Conservation (phyloP, 345 rosid genomes). For the Aegle marmelos region DNA sequence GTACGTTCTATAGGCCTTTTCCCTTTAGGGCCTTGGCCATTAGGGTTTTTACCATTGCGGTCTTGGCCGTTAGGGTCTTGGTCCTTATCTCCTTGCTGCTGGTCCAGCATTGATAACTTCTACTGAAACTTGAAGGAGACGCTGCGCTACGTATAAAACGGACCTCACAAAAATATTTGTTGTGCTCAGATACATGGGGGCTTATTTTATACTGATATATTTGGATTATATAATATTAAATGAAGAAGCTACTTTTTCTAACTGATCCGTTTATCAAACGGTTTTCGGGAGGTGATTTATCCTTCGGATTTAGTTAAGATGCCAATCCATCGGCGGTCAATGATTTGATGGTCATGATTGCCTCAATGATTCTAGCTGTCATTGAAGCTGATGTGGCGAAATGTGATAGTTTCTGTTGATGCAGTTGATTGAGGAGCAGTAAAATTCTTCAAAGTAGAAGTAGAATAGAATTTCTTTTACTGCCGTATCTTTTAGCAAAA, state of each 20-base stretch:
- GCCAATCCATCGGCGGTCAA: too few species aligned
- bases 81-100: not conserved
- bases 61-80: not conserved
- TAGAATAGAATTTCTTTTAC: too few species aligned
- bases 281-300: too few species aligned
- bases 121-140: not conserved
- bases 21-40: not conserved
- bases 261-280: not conserved
- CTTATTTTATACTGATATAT: not conserved
- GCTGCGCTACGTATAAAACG: not conserved
- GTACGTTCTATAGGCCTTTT: not conserved
- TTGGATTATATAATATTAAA: not conserved
- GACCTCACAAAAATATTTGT: not conserved
- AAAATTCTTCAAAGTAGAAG: too few species aligned
- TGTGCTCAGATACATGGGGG: not conserved
- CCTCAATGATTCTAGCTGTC: too few species aligned
- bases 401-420: too few species aligned
- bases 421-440: too few species aligned
- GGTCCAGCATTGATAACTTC: not conserved
- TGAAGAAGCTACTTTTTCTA: not conserved
- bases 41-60: not conserved
- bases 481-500: too few species aligned
- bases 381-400: too few species aligned
- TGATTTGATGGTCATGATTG: too few species aligned
- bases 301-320: too few species aligned